phyloP scores from a whole-genome alignment of 2,329 filamentous ascomycete species.

The Ascosphaera apis region DNA sequence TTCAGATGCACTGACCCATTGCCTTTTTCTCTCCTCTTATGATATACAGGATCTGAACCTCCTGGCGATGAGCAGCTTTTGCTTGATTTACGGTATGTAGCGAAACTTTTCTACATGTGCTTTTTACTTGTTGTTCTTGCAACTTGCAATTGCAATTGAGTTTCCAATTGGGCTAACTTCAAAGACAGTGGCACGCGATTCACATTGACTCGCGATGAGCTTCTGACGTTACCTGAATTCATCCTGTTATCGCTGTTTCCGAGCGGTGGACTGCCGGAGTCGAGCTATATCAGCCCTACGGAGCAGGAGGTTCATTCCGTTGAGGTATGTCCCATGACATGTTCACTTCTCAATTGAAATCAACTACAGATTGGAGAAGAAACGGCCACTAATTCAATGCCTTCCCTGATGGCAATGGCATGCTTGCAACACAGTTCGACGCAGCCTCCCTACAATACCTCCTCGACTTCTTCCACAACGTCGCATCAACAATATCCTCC shows the following conservation, averaged over 20 bases:
- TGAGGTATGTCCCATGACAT: slow-evolving; percentile 49
- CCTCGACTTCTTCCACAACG: slow-evolving; percentile 92
- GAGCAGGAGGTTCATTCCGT: slow-evolving; percentile 91
- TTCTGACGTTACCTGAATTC: slow-evolving; percentile 89
- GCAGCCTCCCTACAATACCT: slow-evolving; percentile 93
- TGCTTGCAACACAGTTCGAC: slow-evolving; percentile 91
- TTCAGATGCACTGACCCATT: too few species aligned
- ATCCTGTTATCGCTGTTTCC: slow-evolving; percentile 93
- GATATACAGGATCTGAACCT: background rate
- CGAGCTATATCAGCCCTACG: slow-evolving; percentile 78
- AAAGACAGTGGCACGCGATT: slow-evolving; percentile 80
- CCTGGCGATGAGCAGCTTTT: slow-evolving; percentile 75
- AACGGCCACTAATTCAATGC: background rate
- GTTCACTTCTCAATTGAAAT: slow-evolving; percentile 7
- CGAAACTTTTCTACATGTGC: background rate
- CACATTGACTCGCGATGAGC: slow-evolving; percentile 79
- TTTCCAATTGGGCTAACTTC: too few species aligned
- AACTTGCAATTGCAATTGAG: too few species aligned
- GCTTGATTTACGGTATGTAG: slow-evolving; percentile 64
- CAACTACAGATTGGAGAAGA: background rate
- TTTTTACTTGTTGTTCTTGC: background rate
- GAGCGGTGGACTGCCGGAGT: slow-evolving; percentile 92
- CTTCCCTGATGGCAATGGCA: background rate
- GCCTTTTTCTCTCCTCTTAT: too few species aligned
- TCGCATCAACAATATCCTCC: slow-evolving; percentile 66